Base-by-base conservation (phyloP, 2,329 filamentous ascomycete species). In the Trichoderma koningii region DNA sequence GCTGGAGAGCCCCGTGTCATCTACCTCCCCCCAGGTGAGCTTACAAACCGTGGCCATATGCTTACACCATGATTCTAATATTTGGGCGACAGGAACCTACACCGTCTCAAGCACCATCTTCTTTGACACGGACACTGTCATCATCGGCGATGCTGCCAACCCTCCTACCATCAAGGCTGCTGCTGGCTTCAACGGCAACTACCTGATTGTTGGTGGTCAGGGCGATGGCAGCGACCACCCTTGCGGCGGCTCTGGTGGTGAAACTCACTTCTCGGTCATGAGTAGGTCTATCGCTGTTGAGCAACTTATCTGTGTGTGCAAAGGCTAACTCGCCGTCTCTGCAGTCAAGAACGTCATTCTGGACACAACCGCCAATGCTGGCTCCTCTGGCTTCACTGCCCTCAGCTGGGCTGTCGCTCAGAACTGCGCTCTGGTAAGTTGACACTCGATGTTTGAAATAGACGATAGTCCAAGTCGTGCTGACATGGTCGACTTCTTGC, bases 121-220 rank as follows among this genome's bases (percentile, higher is more conserved):
- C 45, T 61, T 68, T 52, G 44, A 65, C 57, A 69, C 68, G 10
- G 68, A 95, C 79, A 94, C 92, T 4, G 91, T 95, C 75, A 85
- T 96, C 65, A 83, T 96, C 34, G 92, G 92, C 65, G 91, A 96
- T 77, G 88, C 89, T 51, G 73, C 84, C 70, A 81, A 84, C 68
- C 77, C 87, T 10, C 91, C 92, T 0, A 87, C 87, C 0, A 82
- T 96, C 74, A 90, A 91, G 77, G 89, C 88, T 5, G 76, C 85
- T 0, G 74, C 87, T 19, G 79, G 80, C 69, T 96, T 96, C 73
- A 70, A 81, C 6, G 92, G 92, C 48, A 34, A 69, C 61, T 66
- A 67, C 34, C 67, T 69, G 9, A 56, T 69, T 34, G 67, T 68
- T 1, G 68, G 67, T 52, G 68, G 68, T 21, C 67, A 69, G 50